Percentiles rank a stretch among this genome's conserved stretches.
These are phyloP conservation scores for Pholiota adiposa DNA, from an alignment of 1,284 basidiomycete genomes.

Conservation along the genomic window DNA sequence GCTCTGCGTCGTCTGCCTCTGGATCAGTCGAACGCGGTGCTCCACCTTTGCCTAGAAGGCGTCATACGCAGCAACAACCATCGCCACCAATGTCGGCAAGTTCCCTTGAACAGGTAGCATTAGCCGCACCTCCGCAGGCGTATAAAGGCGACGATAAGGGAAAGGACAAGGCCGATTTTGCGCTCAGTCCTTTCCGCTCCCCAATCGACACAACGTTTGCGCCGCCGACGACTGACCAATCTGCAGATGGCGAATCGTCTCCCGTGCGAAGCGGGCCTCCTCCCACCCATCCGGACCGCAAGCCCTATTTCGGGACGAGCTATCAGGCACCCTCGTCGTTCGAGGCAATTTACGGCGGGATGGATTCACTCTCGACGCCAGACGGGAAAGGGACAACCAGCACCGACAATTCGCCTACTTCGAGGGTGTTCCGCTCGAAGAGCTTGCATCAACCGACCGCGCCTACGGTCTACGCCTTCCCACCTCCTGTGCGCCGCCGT, in stretches of 20 bases:
- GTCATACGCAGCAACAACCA: constrained; percentile 22
- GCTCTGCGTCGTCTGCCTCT: constrained; percentile 22
- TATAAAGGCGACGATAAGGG: constrained; percentile 17
- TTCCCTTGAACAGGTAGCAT: constrained; percentile 48
- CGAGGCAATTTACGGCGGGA: constrained; percentile 27
- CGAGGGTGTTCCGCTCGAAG: constrained; percentile 54
- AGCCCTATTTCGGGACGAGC: constrained; percentile 24
- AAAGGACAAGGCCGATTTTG: not conserved
- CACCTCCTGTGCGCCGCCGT: constrained; percentile 51
- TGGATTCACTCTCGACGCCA: constrained; percentile 4
- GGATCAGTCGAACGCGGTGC: constrained; percentile 17
- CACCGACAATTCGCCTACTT: constrained; percentile 28
- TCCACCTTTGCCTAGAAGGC: constrained; percentile 34
- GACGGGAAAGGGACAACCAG: constrained; percentile 16
- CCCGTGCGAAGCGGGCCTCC: constrained; percentile 35
- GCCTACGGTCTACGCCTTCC: constrained; percentile 43
- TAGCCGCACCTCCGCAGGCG: constrained; percentile 42
- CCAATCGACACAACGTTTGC: constrained; percentile 9
- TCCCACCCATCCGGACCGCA: constrained; percentile 64
- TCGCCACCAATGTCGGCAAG: constrained; percentile 44
- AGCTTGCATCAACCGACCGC: constrained; percentile 55
- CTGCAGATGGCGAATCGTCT: not conserved
- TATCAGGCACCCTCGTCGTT: constrained; percentile 22
- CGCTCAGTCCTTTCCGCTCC: constrained; percentile 15
- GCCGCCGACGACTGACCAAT: constrained; percentile 12